A percentile compares a stretch with the other conserved stretches of the same genome.
These are phyloP conservation scores for Yamagishiella unicocca DNA, from an alignment of 139 green algal species.

Conservation along the genomic window DNA sequence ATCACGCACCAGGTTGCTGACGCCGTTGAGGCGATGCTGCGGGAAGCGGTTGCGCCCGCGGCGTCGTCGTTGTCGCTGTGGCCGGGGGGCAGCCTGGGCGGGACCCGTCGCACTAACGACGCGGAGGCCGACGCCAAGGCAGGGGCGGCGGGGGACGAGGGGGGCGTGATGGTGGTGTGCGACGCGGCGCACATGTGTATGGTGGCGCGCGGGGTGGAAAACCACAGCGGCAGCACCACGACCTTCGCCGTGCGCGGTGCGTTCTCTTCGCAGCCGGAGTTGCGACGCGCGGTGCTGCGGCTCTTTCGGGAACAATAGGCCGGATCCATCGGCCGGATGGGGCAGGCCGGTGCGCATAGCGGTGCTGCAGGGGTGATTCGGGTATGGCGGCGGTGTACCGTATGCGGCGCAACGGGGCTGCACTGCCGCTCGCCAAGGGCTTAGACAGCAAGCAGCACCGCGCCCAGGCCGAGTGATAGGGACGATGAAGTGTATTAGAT, in stretches of 20 bases:
- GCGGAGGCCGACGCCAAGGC: not conserved
- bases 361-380: too few relatives aligned
- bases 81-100: too few relatives aligned
- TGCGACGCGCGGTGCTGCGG: constrained; percentile 42
- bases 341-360: too few relatives aligned
- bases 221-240: constrained; percentile 83
- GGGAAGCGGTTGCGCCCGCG: not conserved
- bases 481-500: too few relatives aligned
- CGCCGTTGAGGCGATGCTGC: constrained; percentile 60
- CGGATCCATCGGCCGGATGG: too few relatives aligned
- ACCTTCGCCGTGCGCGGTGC: constrained; percentile 72
- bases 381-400: too few relatives aligned
- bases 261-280: constrained; percentile 52
- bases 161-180: constrained; percentile 85
- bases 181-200: constrained; percentile 98
- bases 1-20: constrained; percentile 91
- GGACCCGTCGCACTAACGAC: too few relatives aligned
- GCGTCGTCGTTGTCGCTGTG: too few relatives aligned
- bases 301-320: constrained; percentile 34
- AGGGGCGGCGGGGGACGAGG: not conserved
- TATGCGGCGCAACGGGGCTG: too few relatives aligned
- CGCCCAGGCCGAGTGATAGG: too few relatives aligned
- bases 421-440: too few relatives aligned
- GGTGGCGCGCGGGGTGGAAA: constrained; percentile 94
- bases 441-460: too few relatives aligned